phyloP scores from a whole-genome alignment of 306 rosid genomes.

The Cucumis melo region DNA sequence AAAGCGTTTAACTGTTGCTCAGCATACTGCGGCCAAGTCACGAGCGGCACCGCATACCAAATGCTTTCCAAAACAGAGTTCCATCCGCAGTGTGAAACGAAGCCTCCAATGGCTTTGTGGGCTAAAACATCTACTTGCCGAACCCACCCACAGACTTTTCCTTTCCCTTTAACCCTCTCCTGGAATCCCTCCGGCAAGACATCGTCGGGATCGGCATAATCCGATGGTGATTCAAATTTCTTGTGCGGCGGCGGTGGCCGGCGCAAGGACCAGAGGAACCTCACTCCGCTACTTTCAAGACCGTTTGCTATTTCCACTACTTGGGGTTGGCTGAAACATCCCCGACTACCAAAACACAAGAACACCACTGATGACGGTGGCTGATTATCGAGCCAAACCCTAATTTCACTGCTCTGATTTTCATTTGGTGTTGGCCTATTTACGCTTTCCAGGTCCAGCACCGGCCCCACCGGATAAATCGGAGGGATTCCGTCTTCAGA shows the following conservation, averaged over 20 bases:
- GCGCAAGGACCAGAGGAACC: slow-evolving; percentile 2
- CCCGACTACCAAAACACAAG: slow-evolving; percentile 25
- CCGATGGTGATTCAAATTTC: not conserved
- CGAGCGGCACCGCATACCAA: slow-evolving; percentile 18
- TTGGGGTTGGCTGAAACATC: not conserved
- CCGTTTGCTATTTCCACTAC: not conserved
- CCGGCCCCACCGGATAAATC: slow-evolving; percentile 41
- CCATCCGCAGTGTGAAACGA: slow-evolving; percentile 36
- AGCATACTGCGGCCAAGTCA: slow-evolving; percentile 20
- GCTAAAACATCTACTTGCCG: slow-evolving; percentile 15
- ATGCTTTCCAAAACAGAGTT: slow-evolving; percentile 23
- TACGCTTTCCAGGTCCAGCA: slow-evolving; percentile 13
- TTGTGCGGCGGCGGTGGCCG: not conserved
- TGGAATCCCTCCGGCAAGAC: slow-evolving; percentile 7
- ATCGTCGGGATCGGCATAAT: slow-evolving; percentile 3
- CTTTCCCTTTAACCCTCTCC: slow-evolving; percentile 11
- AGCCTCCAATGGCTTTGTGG: slow-evolving; percentile 24
- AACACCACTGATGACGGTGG: slow-evolving; percentile 45
- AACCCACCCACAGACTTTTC: slow-evolving; percentile 24
- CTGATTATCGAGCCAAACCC: slow-evolving; percentile 30
- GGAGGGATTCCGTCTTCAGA: slow-evolving; percentile 10
- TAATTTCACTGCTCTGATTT: not conserved
- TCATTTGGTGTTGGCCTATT: not conserved
- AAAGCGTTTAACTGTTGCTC: slow-evolving; percentile 28
- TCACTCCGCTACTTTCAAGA: not conserved